These are phyloP conservation scores for Thielaviopsis populi DNA, from an alignment of 2,329 filamentous ascomycete genomes.

Conservation along the genomic window DNA sequence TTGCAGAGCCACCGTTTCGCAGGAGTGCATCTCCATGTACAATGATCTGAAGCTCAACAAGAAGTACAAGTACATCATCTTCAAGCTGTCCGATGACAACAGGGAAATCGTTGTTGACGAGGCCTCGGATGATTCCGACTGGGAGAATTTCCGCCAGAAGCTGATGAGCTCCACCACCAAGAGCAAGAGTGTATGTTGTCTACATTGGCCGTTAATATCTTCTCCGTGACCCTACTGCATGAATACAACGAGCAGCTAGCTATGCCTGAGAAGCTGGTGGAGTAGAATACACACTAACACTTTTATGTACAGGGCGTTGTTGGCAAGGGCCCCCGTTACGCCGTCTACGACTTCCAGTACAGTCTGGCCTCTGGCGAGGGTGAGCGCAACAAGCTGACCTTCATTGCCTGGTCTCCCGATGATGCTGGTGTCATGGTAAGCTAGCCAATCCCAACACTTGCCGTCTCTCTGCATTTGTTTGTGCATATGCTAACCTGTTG, in stretches of 20 bases:
- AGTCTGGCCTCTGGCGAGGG: slow-evolving; percentile 57
- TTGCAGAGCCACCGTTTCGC: slow-evolving; percentile 52
- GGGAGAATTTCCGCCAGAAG: slow-evolving; percentile 59
- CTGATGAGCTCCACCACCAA: slow-evolving; percentile 59
- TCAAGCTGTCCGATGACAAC: slow-evolving; percentile 72
- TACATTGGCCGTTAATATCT: background rate
- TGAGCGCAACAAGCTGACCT: slow-evolving; percentile 61
- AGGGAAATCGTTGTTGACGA: slow-evolving; percentile 72
- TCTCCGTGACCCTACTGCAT: too few species aligned
- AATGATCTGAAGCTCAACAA: slow-evolving; percentile 75
- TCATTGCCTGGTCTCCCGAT: slow-evolving; percentile 70
- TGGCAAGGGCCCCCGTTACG: slow-evolving; percentile 62
- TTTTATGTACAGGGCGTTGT: slow-evolving; percentile 33
- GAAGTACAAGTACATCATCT: slow-evolving; percentile 75
- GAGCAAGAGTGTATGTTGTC: slow-evolving; percentile 43
- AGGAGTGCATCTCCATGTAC: slow-evolving; percentile 57
- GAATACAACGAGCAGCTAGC: too few species aligned
- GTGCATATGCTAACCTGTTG: background rate
- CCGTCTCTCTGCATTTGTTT: background rate
- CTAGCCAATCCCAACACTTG: slow-evolving; percentile 15
- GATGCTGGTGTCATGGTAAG: slow-evolving; percentile 63
- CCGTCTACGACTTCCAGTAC: slow-evolving; percentile 76
- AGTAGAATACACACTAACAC: background rate
- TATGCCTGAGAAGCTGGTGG: too few species aligned
- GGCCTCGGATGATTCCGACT: slow-evolving; percentile 50